Evolutionary conservation across 306 rosid genomes (phyloP), one percentile per base, ranked within the genome.

Genomic region (Canavalia gladiata): DNA sequence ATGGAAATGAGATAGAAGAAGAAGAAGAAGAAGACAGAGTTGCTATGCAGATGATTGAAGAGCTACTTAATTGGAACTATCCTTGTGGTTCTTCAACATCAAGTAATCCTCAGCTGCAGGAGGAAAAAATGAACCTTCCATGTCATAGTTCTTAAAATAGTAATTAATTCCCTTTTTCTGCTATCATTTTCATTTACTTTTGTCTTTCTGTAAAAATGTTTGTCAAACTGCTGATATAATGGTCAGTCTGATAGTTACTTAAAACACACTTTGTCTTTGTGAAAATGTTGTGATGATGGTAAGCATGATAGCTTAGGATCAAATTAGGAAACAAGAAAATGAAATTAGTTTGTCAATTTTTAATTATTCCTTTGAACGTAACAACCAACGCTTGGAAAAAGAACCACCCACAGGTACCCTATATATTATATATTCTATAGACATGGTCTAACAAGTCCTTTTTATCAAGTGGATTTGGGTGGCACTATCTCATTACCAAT

Each of bases 11-110:
- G 8, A 62, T 28, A 7, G 90, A 75, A 52, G 97, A 85, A 51
- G 97, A 93, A 51, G 97, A 93, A 82, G 99, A 96, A 68, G 25
- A 18, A 18, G 97, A 96, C 13, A 90, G 81, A 50, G 77, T 96
- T 74, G 92, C 98, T 63, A 83, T 90, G 90, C 99, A 96, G 83
- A 96, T 96, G 99, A 90, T 96, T 70, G 99, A 96, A 56, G 99
- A 96, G 82, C 81, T 96, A 7, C 98, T 96, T 41, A 92, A 88
- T 79, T 93, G 97, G 98, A 93, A 92, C 76, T 85, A 81, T 72
- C 84, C 87, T 10, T 73, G 82, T 81, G 84, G 60, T 0, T 7
- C 68, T 78, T 46, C 90, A 72, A 68, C 85, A 76, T 51, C 91
- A 80, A 77, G 80, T 72, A 68, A 75, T 18, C 5, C 60, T 8